A percentile compares a stretch with the other conserved stretches of the same genome.
Evolutionary conservation across 257 asterid genomes (phyloP).

Genomic region (Galeopsis tetrahit): DNA sequence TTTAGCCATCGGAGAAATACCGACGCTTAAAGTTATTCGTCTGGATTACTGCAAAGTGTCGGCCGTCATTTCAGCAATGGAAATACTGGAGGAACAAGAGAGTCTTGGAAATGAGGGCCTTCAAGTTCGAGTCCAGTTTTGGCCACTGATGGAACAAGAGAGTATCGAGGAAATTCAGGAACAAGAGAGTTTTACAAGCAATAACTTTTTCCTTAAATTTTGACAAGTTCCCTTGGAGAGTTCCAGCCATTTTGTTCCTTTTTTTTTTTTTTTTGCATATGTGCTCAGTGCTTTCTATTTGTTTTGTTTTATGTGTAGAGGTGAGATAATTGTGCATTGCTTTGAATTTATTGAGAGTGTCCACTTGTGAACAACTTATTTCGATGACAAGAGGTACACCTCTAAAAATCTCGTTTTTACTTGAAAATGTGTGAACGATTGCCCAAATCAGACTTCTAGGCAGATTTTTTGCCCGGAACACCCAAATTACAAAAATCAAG

Average conservation of each 20-base stretch:
- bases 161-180: neutral
- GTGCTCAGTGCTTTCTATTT: neutral
- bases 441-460: no score
- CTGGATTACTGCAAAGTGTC: neutral
- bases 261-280: neutral
- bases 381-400: no score
- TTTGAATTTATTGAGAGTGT: no score
- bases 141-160: neutral
- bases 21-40: neutral
- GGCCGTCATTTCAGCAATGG: neutral
- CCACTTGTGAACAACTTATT: no score
- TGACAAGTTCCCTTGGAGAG: neutral
- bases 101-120: constrained; percentile 29
- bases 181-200: neutral
- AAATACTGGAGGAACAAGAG: constrained; percentile 29
- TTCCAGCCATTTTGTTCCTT: neutral
- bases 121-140: neutral
- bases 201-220: neutral
- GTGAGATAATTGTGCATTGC: no score
- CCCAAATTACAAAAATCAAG: no score
- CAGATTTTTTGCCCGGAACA: no score
- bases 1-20: constrained; percentile 28
- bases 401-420: no score
- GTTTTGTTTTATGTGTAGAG: neutral
- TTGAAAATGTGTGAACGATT: no score